Evolutionary conservation across 805 yeast genomes (phyloP), one percentile per base, ranked within the genome.

Genomic region (Kazachstania psychrophila): DNA sequence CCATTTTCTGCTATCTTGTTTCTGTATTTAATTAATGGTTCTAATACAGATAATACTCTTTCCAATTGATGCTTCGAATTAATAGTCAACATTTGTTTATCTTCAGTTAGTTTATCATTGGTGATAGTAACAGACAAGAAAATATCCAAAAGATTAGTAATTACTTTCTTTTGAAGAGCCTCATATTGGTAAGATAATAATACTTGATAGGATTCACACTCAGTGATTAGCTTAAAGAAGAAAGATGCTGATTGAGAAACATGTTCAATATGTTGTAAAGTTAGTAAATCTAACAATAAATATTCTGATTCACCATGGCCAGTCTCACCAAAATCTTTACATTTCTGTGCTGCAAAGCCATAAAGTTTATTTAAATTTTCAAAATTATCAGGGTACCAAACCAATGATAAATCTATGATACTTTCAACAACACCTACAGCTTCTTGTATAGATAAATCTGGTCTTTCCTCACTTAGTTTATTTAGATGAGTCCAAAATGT

Each of bases 381-480:
- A 69, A 66, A 66, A 39, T 77, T 72, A 0, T 69, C 62, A 6
- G 85, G 81, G 51, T 82, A 82, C 61, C 77, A 83, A 4, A 70
- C 65, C 28, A 85, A 64, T 0, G 86, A 69, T 31, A 88, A 58
- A 43, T 70, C 72, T 35, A 80, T 67, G 23, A 84, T 66, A n/a
- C 80, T 73, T 40, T 77, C 79, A 31, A 85, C 62, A 15, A 87
- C 65, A 1, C 71, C 66, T 7, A 82, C 70, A 38, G 74, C 73
- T 41, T 83, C 89, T 20, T 71, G 75, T n/a, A 72, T 52, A 1
- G 85, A 64, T n/a, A 86, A 58, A 33, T 77, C 80, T 0, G 84
- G 80, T 41, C 80, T 74, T 8, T 68, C 58, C 33, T 73, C 66
- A 36, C 69, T 66, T 23, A 87, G 54, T 31, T 69, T 69, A 23